Percentiles rank a stretch among this genome's conserved stretches.
These are phyloP conservation scores for Daldinia caldariorum DNA, from an alignment of 495 filamentous ascomycete species.

Conservation along the genomic window DNA sequence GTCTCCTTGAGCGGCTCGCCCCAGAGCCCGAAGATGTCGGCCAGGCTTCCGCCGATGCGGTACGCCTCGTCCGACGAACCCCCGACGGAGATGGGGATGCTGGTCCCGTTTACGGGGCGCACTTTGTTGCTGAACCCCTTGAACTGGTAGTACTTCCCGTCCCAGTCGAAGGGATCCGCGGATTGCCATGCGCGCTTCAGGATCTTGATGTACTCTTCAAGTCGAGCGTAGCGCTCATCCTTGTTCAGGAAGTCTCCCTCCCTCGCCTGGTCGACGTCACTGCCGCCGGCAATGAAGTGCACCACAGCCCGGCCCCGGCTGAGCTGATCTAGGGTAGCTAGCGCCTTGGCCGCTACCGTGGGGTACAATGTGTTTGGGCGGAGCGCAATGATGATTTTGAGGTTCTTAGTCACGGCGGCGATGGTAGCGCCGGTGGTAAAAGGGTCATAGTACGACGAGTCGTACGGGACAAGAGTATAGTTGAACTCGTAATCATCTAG, in stretches of 20 bases:
- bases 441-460: conserved; percentile 61
- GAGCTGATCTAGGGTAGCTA: conserved; percentile 65
- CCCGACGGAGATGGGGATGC: conserved; percentile 63
- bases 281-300: conserved; percentile 66
- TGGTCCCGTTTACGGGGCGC: conserved; percentile 55
- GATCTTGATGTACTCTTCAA: conserved; percentile 65
- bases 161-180: conserved; percentile 63
- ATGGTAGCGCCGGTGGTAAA: conserved; percentile 64
- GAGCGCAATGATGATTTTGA: conserved; percentile 67
- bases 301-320: conserved; percentile 62
- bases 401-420: conserved; percentile 59
- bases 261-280: conserved; percentile 61
- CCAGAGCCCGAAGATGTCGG: conserved; percentile 67
- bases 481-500: conserved; percentile 65
- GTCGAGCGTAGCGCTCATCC: conserved; percentile 60
- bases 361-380: conserved; percentile 65
- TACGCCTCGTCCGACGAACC: conserved; percentile 64
- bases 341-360: conserved; percentile 65
- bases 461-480: conserved; percentile 65
- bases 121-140: conserved; percentile 62
- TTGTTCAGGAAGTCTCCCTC: conserved; percentile 66
- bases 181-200: conserved; percentile 63
- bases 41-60: conserved; percentile 61
- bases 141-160: conserved; percentile 61
- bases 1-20: conserved; percentile 66